Percentiles rank a stretch among this genome's conserved stretches.
Evolutionary conservation across 2,329 filamentous ascomycete genomes (phyloP).

Genomic region (Blastomyces emzantsi): DNA sequence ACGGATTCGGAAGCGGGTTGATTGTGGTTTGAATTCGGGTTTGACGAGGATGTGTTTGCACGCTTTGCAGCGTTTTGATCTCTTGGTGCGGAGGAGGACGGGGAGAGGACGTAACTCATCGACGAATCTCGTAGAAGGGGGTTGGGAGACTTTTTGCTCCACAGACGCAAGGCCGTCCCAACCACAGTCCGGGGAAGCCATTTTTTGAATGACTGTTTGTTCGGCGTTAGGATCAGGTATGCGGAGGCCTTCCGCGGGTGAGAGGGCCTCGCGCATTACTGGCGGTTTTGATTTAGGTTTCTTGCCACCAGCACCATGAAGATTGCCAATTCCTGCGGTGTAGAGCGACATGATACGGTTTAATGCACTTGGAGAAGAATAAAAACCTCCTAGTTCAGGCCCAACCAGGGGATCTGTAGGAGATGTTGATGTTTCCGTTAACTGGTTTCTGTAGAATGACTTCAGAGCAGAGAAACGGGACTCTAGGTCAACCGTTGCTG

Average conservation of each 20-base stretch:
- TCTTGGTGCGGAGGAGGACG: conserved; percentile 77
- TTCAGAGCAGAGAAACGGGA: conserved; percentile 64
- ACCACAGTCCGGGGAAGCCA: conserved; percentile 45
- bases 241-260: conserved; percentile 61
- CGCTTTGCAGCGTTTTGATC: conserved; percentile 82
- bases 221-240: conserved; percentile 53
- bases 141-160: conserved; percentile 45
- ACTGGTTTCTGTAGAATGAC: conserved; percentile 72
- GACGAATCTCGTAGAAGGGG: conserved; percentile 51
- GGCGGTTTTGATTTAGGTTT: conserved; percentile 58
- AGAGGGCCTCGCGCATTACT: conserved; percentile 71
- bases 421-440: conserved; percentile 53
- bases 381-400: conserved; percentile 37
- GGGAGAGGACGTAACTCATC: conserved; percentile 73
- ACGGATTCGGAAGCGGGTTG: conserved; percentile 84
- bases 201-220: conserved; percentile 49
- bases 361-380: conserved; percentile 69
- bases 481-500: conserved; percentile 48
- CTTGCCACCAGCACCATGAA: conserved; percentile 46
- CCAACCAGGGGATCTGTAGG: conserved; percentile 45
- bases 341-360: conserved; percentile 90
- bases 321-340: conserved; percentile 51
- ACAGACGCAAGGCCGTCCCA: conserved; percentile 55
- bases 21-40: conserved; percentile 81
- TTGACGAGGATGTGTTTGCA: conserved; percentile 95